Conservation (phyloP, 257 asterid genomes). For the Fraxinus anomala region DNA sequence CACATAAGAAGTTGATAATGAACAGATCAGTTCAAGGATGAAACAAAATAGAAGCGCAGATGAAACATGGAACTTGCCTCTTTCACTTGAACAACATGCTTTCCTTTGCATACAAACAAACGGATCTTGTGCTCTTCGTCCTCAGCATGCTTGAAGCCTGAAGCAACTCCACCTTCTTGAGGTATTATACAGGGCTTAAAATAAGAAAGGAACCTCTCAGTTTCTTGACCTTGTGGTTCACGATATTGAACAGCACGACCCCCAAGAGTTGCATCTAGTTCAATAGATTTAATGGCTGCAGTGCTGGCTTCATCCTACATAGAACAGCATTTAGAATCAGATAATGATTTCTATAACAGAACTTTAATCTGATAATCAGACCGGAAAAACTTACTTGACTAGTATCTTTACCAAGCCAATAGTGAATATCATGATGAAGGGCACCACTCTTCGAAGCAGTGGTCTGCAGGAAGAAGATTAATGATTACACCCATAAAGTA, state of each 20-base stretch:
- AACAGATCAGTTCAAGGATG: slow-evolving; percentile 7
- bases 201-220: slow-evolving; percentile 80
- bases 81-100: slow-evolving; percentile 71
- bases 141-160: slow-evolving; percentile 61
- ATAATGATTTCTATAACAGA: slow-evolving; percentile 4
- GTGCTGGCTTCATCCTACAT: slow-evolving; percentile 62
- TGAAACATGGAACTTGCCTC: slow-evolving; percentile 55
- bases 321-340: slow-evolving; percentile 19
- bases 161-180: slow-evolving; percentile 62
- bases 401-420: slow-evolving; percentile 79
- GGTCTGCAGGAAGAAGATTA: slow-evolving; percentile 51
- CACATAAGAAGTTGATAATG: slow-evolving; percentile 16
- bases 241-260: slow-evolving; percentile 86
- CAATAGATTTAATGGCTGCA: slow-evolving; percentile 77
- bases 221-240: slow-evolving; percentile 86
- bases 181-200: slow-evolving; percentile 94
- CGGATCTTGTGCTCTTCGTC: slow-evolving; percentile 54
- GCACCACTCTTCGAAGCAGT: slow-evolving; percentile 55
- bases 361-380: slow-evolving; percentile 7
- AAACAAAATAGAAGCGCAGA: slow-evolving; percentile 17
- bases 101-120: slow-evolving; percentile 81
- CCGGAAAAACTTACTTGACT: slow-evolving; percentile 50
- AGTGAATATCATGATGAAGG: slow-evolving; percentile 69
- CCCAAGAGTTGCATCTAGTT: slow-evolving; percentile 76
- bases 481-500: slow-evolving; percentile 15